These are phyloP conservation scores for Aspergillus biplanus DNA, from an alignment of 495 filamentous ascomycete species.

Conservation along the genomic window DNA sequence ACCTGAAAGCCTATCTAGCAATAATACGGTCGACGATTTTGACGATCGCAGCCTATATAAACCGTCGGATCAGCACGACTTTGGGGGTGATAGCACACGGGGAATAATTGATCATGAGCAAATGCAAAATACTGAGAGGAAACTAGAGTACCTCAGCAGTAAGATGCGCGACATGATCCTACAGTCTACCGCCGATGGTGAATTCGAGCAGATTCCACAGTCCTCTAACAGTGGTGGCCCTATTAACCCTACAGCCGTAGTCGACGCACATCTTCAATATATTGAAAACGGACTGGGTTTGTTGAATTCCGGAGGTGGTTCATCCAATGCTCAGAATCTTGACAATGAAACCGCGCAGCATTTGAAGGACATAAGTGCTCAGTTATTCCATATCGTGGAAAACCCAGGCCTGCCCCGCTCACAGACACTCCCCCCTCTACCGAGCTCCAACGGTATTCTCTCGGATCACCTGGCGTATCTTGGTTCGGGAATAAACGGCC, in stretches of 20 bases:
- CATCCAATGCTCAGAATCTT: constrained; percentile 7
- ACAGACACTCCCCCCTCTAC: constrained; percentile 52
- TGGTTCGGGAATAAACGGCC: constrained; percentile 70
- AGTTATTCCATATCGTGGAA: constrained; percentile 53
- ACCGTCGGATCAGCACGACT: constrained; percentile 60
- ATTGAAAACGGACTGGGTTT: constrained; percentile 50
- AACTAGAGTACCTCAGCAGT: constrained; percentile 72
- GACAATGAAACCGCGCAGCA: constrained; percentile 44
- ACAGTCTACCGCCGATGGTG: constrained; percentile 55
- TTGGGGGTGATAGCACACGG: constrained; percentile 37
- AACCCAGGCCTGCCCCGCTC: constrained; percentile 49
- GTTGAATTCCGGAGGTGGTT: constrained; percentile 28
- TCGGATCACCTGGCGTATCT: constrained; percentile 60
- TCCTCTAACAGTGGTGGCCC: constrained; percentile 25
- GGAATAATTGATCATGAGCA: constrained; percentile 31
- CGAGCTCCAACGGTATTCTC: constrained; percentile 45
- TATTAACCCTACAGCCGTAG: constrained; percentile 30
- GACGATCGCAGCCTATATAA: constrained; percentile 82
- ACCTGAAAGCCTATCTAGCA: constrained; percentile 68
- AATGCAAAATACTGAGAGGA: constrained; percentile 64
- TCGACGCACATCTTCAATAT: constrained; percentile 55
- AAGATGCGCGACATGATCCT: constrained; percentile 69
- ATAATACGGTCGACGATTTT: constrained; percentile 61
- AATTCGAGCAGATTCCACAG: constrained; percentile 39
- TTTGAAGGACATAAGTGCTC: constrained; percentile 55